phyloP scores from a whole-genome alignment of 2,329 filamentous ascomycete species.

The Plenodomus biglobosus region DNA sequence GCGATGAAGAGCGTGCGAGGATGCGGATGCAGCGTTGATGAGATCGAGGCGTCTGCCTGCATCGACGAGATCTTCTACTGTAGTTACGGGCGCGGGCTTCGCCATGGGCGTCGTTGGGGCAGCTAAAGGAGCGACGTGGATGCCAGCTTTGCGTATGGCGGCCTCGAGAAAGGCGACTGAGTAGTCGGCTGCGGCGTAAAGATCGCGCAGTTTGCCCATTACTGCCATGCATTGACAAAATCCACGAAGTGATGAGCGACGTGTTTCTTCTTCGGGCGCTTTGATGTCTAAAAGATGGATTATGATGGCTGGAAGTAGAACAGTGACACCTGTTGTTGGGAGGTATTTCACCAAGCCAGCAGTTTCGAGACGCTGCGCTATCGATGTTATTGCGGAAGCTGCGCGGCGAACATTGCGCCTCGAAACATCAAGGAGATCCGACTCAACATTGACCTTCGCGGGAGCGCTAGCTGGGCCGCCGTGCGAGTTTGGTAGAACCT shows the following conservation, averaged over 20 bases:
- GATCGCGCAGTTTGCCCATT: conserved; percentile 81
- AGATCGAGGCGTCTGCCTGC: conserved; percentile 48
- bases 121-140: conserved; percentile 61
- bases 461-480: conserved; percentile 52
- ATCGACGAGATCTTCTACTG: conserved; percentile 51
- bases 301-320: conserved; percentile 88
- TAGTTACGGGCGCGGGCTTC: conserved; percentile 40
- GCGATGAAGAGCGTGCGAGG: conserved; percentile 22
- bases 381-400: conserved; percentile 80
- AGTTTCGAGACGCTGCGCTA: conserved; percentile 74
- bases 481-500: conserved; percentile 77
- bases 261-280: conserved; percentile 70
- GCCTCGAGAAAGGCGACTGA: conserved; percentile 94
- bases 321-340: conserved; percentile 87
- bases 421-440: conserved; percentile 78
- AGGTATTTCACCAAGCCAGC: conserved; percentile 75
- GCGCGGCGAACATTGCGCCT: conserved; percentile 80
- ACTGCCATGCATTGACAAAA: conserved; percentile 93
- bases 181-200: conserved; percentile 92
- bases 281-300: conserved; percentile 94
- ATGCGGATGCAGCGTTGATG: conserved; percentile 12
- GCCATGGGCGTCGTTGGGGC: conserved; percentile 21
- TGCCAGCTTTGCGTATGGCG: conserved; percentile 82
- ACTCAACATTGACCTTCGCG: conserved; percentile 37
- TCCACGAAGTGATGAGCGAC: conserved; percentile 72